These are phyloP conservation scores for Mycena galopus DNA, from an alignment of 768 basidiomycete species.

Conservation along the genomic window DNA sequence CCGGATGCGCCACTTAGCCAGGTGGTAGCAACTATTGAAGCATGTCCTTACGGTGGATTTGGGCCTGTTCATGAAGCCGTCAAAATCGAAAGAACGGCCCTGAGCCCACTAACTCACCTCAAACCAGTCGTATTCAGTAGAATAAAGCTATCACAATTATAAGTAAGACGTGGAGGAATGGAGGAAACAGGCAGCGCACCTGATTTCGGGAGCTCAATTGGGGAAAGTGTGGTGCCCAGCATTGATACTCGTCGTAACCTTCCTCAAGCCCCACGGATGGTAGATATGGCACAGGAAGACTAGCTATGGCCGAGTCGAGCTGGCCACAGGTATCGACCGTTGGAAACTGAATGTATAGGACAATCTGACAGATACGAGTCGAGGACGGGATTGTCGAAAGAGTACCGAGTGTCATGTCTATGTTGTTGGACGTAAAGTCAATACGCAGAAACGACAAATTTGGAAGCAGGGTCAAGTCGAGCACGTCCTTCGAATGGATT, in stretches of 20 bases:
- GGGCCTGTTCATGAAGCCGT: not conserved
- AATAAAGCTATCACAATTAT: not conserved
- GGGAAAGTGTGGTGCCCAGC: not conserved
- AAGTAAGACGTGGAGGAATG: not conserved
- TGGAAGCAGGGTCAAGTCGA: not conserved
- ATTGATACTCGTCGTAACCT: not conserved
- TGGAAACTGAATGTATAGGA: not conserved
- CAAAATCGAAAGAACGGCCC: not conserved
- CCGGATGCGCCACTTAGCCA: not conserved
- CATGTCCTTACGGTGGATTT: not conserved
- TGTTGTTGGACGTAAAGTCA: not conserved
- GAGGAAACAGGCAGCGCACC: not conserved
- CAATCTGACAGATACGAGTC: not conserved
- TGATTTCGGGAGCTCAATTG: not conserved
- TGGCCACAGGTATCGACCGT: not conserved
- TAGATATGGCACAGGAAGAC: not conserved
- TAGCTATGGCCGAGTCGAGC: not conserved
- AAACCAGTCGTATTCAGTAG: not conserved
- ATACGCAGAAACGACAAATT: not conserved
- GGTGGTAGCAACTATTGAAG: not conserved
- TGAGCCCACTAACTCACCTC: not conserved
- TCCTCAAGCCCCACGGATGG: not conserved
- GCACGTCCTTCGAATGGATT: not conserved
- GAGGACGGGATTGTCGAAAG: not conserved
- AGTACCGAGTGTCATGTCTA: not conserved